Evolutionary conservation across 768 basidiomycete genomes (phyloP), one percentile per base, ranked within the genome.

Genomic region (Rossbeevera mucosa): DNA sequence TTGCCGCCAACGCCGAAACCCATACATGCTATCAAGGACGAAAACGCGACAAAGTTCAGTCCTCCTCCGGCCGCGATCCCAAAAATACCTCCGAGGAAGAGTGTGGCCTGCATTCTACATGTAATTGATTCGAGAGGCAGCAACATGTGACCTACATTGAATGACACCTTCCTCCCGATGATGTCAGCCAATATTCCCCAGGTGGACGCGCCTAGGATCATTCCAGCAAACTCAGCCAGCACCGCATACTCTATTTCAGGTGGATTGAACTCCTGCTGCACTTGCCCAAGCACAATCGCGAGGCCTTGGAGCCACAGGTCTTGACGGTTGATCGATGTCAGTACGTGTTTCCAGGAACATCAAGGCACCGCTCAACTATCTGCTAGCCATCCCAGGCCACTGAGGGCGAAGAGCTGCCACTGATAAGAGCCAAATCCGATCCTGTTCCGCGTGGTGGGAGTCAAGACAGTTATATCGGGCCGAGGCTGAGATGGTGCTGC

Each of bases 1-100:
- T 80, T 76, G 61, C 80, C 79, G 47, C 79, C 77, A 9, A 79
- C 60, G 24, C 78, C 78, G 48, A 80, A 76, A 22, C 76, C 78
- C 55, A 77, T 60, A 55, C 74, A 78, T 11, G 76, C 76, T 16
- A 72, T 65, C 47, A 80, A 61, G 20, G 76, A 70, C 22, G 72
- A 76, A 57, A 80, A 76, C 1, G 74, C 60, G 29, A 72, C 68
- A 54, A 80, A 80, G 56, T 73, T 76, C 3, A 72, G 64, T 14
- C 76, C 71, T 14, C 71, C 77, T 31, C 76, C 79, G 7, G 77
- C 71, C 4, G 78, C 72, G 46, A 77, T 72, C 7, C 80, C 80
- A 59, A 82, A 82, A 2, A 80, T 59, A 20, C 75, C 78, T 5
- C 63, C 64, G 26, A 72, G 59, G 46, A 71, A 70, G 24, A 73